A percentile compares a stretch with the other conserved stretches of the same genome.
These are phyloP conservation scores for Exsudoporus floridanus DNA, from an alignment of 1,284 basidiomycete species.

Conservation along the genomic window DNA sequence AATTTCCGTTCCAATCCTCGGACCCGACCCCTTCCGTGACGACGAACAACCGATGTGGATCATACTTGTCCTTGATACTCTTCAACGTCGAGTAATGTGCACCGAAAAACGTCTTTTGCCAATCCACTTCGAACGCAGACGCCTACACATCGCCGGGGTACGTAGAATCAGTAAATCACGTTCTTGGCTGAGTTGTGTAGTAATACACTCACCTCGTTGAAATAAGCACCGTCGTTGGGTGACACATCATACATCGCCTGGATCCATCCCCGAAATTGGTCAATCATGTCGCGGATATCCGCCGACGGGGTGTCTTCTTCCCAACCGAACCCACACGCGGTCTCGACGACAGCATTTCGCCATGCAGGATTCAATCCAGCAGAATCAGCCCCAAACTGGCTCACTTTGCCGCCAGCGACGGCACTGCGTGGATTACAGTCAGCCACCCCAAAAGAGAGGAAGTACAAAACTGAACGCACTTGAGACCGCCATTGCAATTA, in stretches of 20 bases:
- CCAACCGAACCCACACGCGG: conserved; percentile 32
- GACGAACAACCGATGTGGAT: conserved; percentile 44
- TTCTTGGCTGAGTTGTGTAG: background rate
- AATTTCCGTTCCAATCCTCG: conserved; percentile 36
- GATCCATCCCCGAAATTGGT: conserved; percentile 30
- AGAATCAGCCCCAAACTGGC: conserved; percentile 36
- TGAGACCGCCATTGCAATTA: background rate
- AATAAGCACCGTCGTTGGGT: conserved; percentile 39
- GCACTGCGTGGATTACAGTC: conserved; percentile 25
- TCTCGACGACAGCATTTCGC: conserved; percentile 39
- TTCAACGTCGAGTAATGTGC: conserved; percentile 41
- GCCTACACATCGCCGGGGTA: conserved; percentile 30
- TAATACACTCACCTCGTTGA: conserved; percentile 41
- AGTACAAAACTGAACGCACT: background rate
- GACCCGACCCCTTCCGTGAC: conserved; percentile 46
- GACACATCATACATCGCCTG: conserved; percentile 21
- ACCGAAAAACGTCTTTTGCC: conserved; percentile 45
- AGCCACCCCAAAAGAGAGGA: background rate
- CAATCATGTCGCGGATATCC: conserved; percentile 29
- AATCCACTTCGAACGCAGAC: conserved; percentile 40
- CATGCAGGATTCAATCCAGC: conserved; percentile 45
- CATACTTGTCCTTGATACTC: conserved; percentile 45
- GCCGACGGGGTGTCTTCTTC: conserved; percentile 28
- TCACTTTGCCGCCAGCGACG: conserved; percentile 42
- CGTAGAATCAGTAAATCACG: background rate